Base-by-base conservation (phyloP, 371 early-diverging fungal species). In the Mucor racemosus region DNA sequence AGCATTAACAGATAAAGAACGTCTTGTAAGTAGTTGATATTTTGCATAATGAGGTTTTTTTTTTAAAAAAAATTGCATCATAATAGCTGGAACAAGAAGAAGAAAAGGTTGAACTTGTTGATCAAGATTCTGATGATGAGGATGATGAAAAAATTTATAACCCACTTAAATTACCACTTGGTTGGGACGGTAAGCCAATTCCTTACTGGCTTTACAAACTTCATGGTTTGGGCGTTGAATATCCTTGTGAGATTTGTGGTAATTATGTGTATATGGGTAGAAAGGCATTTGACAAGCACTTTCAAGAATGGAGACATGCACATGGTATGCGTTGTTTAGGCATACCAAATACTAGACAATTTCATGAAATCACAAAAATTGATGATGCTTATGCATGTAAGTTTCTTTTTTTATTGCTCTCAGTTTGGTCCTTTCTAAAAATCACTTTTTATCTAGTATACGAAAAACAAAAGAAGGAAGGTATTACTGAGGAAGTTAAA, bases 131-230 rank as follows among this genome's bases (percentile, higher is more conserved):
- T 0, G 93, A 93, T 39, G 94, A 93, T 1, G 96, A 93, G 14
- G 92, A 95, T 56, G 94, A 92, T 17, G 96, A 96, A 65, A 87
- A 88, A 69, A 90, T 96, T 35, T 97, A 99, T 76, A 99, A 99
- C 72, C 99, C 99, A 14, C 85, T 98, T 19, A 98, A 98, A 66
- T 78, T 99, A 55, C 98, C 98, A 7, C 75, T 99, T 46, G 99
- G 97, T 10, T 98, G 97, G 97, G 99, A 98, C 73, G 99, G 99
- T 40, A 99, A 99, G 72, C 98, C 98, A 14, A 99, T 99, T 76
- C 99, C 99, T 11, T 97, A 92, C 76, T 99, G 99, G 99, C 84
- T 99, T 35, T 99, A 94, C 84, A 98, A 98, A 77, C 84, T 98
- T 58, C 98, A 98, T 75, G 99, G 99, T 8, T 77, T 99, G 56